Base-by-base conservation (phyloP, 441 rosid species). In the Syzygium syzygioides region DNA sequence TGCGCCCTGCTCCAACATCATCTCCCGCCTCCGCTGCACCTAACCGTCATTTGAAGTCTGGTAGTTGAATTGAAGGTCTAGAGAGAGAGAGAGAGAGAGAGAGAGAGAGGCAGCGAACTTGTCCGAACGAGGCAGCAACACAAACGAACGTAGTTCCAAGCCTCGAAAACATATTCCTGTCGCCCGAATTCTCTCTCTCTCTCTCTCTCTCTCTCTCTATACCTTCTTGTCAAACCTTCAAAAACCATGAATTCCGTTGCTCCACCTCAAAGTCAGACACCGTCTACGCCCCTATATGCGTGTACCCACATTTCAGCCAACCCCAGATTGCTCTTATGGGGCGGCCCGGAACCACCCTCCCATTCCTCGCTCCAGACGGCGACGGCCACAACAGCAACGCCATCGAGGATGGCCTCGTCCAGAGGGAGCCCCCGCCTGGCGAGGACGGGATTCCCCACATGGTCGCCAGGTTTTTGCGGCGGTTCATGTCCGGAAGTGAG, bases 31-130 rank as follows among this genome's bases (percentile, higher is more conserved):
- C 90, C 89, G 89, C 32, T 60, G 59, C 76, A 94, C 95, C 96
- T 92, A 94, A 93, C 96, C 91, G 95, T 93, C 96, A 4, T 88
- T 89, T 91, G 93, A 87, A 87, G 92, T 91, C 90, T 90, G 94
- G 93, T 95, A 62, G 96, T 90, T 94, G 95, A 90, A 88, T 60
- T 45, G 54, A 20, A 53, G 55, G 54, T 34, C 48, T 79, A 79
- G 89, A 87, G 89, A 87, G 86, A 79, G 89, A 87, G n/a, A 55
- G 57, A 55, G 59, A 20, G 59, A 55, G 60, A 10, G 12, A 56
- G 28, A 11, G n/a, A 59, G 55, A 54, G 20, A 3, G 55, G 5
- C 6, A 15, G 7, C 15, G 18, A 28, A 0, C 17, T 60, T 15
- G 0, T 60, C 26, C 32, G 32, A 60, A 23, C 37, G 45, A 85